phyloP scores from a whole-genome alignment of 2,329 filamentous ascomycete genomes.

The Diaporthe nobilis region DNA sequence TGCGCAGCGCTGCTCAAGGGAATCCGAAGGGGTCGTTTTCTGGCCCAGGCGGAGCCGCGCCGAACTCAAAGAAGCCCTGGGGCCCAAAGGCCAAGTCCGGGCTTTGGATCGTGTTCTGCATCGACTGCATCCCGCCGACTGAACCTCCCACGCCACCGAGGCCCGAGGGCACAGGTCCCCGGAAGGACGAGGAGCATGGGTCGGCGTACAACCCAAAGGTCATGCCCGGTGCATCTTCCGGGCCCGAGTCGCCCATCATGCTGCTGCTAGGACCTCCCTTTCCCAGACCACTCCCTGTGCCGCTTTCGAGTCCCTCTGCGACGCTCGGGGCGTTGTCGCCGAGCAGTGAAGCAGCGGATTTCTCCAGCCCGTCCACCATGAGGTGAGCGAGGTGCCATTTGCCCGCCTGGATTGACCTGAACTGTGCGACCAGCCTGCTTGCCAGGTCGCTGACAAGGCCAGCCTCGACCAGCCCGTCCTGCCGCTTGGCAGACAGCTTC shows the following conservation, averaged over 20 bases:
- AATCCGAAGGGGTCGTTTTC: constrained; percentile 2
- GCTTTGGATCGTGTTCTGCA: constrained; percentile 5
- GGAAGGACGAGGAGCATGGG: constrained; percentile 3
- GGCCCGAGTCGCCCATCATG: constrained; percentile 16
- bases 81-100: constrained; percentile 18
- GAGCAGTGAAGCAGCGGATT: constrained; percentile 1
- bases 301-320: background rate
- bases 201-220: constrained; percentile 10
- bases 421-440: constrained; percentile 54
- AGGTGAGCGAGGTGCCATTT: constrained; percentile 62
- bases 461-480: constrained; percentile 55
- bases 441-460: constrained; percentile 55
- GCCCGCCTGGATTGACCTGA: constrained; percentile 57
- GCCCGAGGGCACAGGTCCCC: background rate
- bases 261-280: background rate
- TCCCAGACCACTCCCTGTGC: background rate
- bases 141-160: constrained; percentile 10
- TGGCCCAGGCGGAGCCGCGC: background rate
- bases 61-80: constrained; percentile 21
- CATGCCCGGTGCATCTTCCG: constrained; percentile 6
- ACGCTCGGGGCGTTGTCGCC: background rate
- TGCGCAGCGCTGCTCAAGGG: background rate
- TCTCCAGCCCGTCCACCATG: constrained; percentile 62
- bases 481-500: constrained; percentile 59
- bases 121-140: constrained; percentile 9